Percentiles rank a stretch among this genome's conserved stretches.
phyloP scores from a whole-genome alignment of 139 green algal genomes.

The Choricystis sp. region DNA sequence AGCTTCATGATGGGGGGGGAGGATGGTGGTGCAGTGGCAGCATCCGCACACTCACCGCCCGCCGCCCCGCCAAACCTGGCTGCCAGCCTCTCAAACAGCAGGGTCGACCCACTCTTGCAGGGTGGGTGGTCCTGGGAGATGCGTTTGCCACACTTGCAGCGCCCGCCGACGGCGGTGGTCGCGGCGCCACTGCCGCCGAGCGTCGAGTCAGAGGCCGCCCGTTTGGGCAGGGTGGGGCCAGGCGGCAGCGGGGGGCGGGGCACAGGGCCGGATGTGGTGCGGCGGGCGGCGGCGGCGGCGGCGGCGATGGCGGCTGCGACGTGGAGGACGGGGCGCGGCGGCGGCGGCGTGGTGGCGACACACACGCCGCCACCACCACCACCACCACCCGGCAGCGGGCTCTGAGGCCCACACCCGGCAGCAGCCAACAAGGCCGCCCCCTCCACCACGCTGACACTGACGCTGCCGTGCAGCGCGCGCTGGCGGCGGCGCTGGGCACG shows the following conservation, averaged over 20 bases:
- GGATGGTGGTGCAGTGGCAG: slow-evolving; percentile 7
- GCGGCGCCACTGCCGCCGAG: too few relatives aligned
- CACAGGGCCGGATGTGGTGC: neutral
- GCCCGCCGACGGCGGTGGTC: too few relatives aligned
- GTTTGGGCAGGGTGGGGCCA: neutral
- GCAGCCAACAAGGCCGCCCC: neutral
- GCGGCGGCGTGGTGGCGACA: too few relatives aligned
- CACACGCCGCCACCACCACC: too few relatives aligned
- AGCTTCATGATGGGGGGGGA: slow-evolving; percentile 17
- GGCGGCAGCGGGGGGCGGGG: too few relatives aligned
- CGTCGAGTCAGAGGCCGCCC: neutral
- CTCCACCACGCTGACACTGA: neutral
- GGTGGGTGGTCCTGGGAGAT: neutral
- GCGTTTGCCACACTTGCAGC: neutral
- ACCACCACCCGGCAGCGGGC: too few relatives aligned
- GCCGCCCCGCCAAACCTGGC: slow-evolving; percentile 14
- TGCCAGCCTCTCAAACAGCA: slow-evolving; percentile 33
- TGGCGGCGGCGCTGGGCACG: too few relatives aligned
- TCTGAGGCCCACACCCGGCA: neutral
- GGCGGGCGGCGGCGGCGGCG: too few relatives aligned
- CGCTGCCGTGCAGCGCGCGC: too few relatives aligned
- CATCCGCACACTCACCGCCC: neutral
- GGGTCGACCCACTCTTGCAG: slow-evolving; percentile 22
- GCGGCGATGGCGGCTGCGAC: too few relatives aligned
- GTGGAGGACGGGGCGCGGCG: too few relatives aligned